Evolutionary conservation across 768 basidiomycete species (phyloP).

Genomic region (Dacryopinax spathularia): DNA sequence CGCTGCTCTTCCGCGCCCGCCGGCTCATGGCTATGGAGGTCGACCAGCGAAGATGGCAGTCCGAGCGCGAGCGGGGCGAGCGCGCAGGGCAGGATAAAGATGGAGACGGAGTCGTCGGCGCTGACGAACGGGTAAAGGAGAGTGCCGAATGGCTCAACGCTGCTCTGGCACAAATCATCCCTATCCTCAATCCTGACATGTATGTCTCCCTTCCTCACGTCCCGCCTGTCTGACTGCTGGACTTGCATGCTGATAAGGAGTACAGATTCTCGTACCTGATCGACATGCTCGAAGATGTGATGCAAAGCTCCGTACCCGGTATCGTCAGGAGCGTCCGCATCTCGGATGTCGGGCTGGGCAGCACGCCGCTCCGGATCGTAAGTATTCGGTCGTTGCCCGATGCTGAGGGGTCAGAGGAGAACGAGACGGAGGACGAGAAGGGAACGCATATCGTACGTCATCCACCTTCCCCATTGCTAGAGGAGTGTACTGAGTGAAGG

Average conservation of each 20-base stretch:
- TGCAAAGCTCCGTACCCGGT: slow-evolving; percentile 6
- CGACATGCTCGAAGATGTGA: slow-evolving; percentile 8
- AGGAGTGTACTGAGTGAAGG: neutral
- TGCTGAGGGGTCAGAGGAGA: neutral
- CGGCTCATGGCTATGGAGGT: slow-evolving; percentile 18
- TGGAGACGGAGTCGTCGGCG: slow-evolving; percentile 18
- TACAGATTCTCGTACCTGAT: slow-evolving; percentile 7
- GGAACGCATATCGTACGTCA: slow-evolving; percentile 2
- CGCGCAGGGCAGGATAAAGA: slow-evolving; percentile 20
- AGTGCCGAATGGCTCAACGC: slow-evolving; percentile 13
- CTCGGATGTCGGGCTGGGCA: slow-evolving; percentile 1
- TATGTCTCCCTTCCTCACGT: neutral
- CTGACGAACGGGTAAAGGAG: slow-evolving; percentile 22
- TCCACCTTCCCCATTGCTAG: neutral
- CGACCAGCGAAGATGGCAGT: slow-evolving; percentile 23
- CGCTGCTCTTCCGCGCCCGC: slow-evolving; percentile 17
- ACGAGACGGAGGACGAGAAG: slow-evolving; percentile 1
- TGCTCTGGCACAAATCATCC: neutral
- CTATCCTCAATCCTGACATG: slow-evolving; percentile 10
- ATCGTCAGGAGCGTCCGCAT: slow-evolving; percentile 6
- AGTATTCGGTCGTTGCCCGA: slow-evolving; percentile 4
- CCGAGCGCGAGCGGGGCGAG: slow-evolving; percentile 23
- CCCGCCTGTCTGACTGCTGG: neutral
- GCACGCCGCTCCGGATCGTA: slow-evolving; percentile 4
- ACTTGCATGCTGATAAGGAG: neutral